phyloP scores from a whole-genome alignment of 805 yeast species.

The Alloascoidea africana region DNA sequence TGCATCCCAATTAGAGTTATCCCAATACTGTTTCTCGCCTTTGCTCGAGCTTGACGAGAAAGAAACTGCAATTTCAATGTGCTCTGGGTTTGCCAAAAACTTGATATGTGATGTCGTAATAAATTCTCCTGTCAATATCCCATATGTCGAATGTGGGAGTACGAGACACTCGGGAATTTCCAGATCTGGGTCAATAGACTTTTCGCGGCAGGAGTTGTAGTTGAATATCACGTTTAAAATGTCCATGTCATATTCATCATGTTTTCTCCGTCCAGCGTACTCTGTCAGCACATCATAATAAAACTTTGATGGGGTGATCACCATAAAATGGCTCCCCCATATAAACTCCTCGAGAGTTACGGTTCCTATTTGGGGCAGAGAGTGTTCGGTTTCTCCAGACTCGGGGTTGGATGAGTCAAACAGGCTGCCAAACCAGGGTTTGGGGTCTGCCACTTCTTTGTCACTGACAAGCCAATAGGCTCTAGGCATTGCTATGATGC shows the following conservation, averaged over 20 bases:
- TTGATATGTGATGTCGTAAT: slow-evolving; percentile 21
- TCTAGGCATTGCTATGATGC: slow-evolving; percentile 29
- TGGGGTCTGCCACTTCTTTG: slow-evolving; percentile 2
- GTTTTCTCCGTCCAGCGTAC: slow-evolving; percentile 14
- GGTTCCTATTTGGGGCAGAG: not conserved
- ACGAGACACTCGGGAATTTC: slow-evolving; percentile 10
- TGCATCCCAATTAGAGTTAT: slow-evolving; percentile 18
- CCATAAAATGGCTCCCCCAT: slow-evolving; percentile 38
- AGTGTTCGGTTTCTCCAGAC: slow-evolving; percentile 4
- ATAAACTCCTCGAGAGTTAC: slow-evolving; percentile 4
- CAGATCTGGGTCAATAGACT: slow-evolving; percentile 5
- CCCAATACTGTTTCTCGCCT: slow-evolving; percentile 8
- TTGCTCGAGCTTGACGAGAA: too few relatives aligned
- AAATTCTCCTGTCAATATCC: slow-evolving; percentile 35
- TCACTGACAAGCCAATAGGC: slow-evolving; percentile 24
- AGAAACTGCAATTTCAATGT: slow-evolving; percentile 19
- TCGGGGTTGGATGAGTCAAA: not conserved
- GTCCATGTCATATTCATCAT: slow-evolving; percentile 40
- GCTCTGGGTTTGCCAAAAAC: slow-evolving; percentile 28
- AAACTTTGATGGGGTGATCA: slow-evolving; percentile 31
- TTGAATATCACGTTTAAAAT: slow-evolving; percentile 23
- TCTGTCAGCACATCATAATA: slow-evolving; percentile 13
- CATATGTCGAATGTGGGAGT: slow-evolving; percentile 37
- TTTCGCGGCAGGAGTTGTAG: slow-evolving; percentile 9
- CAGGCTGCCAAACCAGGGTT: not conserved